Conservation (phyloP, 768 basidiomycete genomes). For the Mycena indigotica region DNA sequence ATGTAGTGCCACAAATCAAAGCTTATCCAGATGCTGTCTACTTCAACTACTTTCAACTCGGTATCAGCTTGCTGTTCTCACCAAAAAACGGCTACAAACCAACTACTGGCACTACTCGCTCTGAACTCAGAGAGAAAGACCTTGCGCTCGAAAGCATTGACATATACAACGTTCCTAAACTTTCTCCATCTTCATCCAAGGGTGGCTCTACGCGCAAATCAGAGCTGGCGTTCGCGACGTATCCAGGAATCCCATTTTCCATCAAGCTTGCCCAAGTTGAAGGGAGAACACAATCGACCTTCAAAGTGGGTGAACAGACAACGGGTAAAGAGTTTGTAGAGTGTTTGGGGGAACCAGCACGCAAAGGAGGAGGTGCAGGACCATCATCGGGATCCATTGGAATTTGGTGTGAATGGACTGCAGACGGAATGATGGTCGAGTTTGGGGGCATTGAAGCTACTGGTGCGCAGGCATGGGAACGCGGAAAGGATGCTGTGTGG, state of each 20-base stretch:
- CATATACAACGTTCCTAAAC: constrained; percentile 67
- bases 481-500: constrained; percentile 81
- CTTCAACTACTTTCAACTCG: constrained; percentile 79
- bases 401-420: constrained; percentile 93
- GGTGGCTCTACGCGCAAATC: constrained; percentile 43
- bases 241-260: constrained; percentile 55
- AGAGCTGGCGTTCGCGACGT: constrained; percentile 59
- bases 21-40: constrained; percentile 83
- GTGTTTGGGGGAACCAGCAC: constrained; percentile 78
- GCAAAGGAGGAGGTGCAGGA: constrained; percentile 89
- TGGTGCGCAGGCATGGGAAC: constrained; percentile 86
- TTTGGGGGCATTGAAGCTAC: constrained; percentile 78
- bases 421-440: constrained; percentile 81
- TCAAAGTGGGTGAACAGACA: constrained; percentile 51
- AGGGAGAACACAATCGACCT: constrained; percentile 40
- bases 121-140: constrained; percentile 51
- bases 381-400: constrained; percentile 83
- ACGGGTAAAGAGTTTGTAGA: constrained; percentile 80
- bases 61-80: constrained; percentile 78
- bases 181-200: constrained; percentile 31
- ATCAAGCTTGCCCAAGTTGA: constrained; percentile 40
- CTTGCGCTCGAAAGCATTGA: constrained; percentile 74
- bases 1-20: constrained; percentile 64
- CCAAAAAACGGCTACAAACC: constrained; percentile 70
- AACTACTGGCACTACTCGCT: constrained; percentile 42